Base-by-base conservation (phyloP, 371 early-diverging fungal genomes). In the Entomophthora muscae region DNA sequence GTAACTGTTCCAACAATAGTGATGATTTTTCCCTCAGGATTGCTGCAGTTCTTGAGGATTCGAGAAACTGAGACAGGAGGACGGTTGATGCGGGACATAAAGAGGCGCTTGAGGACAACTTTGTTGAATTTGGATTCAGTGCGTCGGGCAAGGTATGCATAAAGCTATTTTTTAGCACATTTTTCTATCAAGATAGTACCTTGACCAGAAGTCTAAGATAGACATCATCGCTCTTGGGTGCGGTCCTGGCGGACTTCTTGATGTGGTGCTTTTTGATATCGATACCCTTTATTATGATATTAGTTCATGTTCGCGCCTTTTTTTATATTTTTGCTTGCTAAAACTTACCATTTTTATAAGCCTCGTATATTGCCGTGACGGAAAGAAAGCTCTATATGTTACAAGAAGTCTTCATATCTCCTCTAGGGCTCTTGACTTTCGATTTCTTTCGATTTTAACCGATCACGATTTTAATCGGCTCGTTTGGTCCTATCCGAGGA, bases 41-140 rank as follows among this genome's bases (percentile, higher is more conserved):
- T 75, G 32, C 75, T 78, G 68, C 77, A 69, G 71, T 83, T 67
- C 70, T 84, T 76, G 64, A 79, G 82, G 64, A 98, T 70, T 64
- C 91, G 89, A 65, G 97, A 94, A 63, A 96, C 71, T 53, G 94
- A 89, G 67, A 98, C 77, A 42, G 97, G 91, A 62, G 97, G 96
- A 67, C 92, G 88, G 88, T 96, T 90, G 80, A 91, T 78, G 67
- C 92, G 88, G 72, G 94, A 93, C 96, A 95, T 93, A 76, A 90
- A 93, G 69, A 98, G 89, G 69, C 98, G 89, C 88, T 92, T 93
- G 77, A 96, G 82, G 72, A 98, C 84, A 66, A 91, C 91, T 85
- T 91, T 90, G 93, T 98, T 98, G 85, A 98, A 98, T 77, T 82
- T 76, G 77, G 95, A 82, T 78, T 90, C 84, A 71, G 98, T 98